Base-by-base conservation (phyloP, 75 land plant genomes). In the Gnetum montanum region DNA sequence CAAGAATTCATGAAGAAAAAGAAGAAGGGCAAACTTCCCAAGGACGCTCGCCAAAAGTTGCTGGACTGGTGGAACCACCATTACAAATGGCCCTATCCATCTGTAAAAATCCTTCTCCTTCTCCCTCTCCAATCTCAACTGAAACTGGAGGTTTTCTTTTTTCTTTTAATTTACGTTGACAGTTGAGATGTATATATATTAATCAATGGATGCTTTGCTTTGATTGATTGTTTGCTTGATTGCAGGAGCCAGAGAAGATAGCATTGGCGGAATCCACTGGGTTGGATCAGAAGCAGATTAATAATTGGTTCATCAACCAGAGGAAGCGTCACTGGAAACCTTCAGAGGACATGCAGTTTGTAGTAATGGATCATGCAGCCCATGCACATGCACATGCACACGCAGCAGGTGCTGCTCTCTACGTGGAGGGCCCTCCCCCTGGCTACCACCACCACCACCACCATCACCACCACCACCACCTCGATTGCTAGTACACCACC, bases 221-320 rank as follows among this genome's bases (percentile, higher is more conserved):
- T 33, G 1, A 33, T 10, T 3, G 13, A 6, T 49, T 61, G 8
- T 46, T 4, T 6, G 27, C n/a, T n/a, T 44, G 18, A 18, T 3
- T 57, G 22, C 75, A 87, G 92, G 92, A 87, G 62, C 70, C 63
- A n/a, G 92, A 87, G 50, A 87, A 87, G 71, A 64, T 67, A 10
- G 62, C 60, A 11, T 53, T 87, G 64, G 83, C 83, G 3, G 81
- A 80, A 51, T 52, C 62, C 19, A 86, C 90, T 0, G 90, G 90
- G 0, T 55, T 86, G 27, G 86, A 82, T 54, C 76, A 68, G 58
- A 85, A 74, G 37, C 90, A 85, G 64, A 79, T 85, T 15, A 85
- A 85, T 61, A 85, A 82, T 61, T 85, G 89, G 88, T 85, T 85
- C 48, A 85, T 85, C 25, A 85, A 86, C 56, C 90, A 86, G 49